Evolutionary conservation across 2,329 filamentous ascomycete genomes (phyloP).

Genomic region (Fusarium palustre): DNA sequence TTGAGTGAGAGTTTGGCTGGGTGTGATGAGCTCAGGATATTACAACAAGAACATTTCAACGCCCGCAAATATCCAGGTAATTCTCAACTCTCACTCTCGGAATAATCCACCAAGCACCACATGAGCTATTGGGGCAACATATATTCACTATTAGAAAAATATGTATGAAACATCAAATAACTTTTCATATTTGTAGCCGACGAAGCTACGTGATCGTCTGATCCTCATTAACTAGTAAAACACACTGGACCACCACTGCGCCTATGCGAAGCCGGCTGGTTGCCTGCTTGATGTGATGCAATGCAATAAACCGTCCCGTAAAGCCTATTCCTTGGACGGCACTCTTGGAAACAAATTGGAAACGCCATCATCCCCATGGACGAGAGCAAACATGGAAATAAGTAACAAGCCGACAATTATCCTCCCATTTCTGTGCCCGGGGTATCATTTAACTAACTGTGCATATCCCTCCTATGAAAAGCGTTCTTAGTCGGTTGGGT

Average conservation of each 20-base stretch:
- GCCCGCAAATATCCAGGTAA: not conserved
- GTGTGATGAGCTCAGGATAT: not conserved
- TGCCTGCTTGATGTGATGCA: conserved; percentile 14
- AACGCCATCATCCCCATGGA: conserved; percentile 27
- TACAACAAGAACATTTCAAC: not conserved
- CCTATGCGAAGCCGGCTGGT: conserved; percentile 11
- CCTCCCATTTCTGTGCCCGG: conserved; percentile 32
- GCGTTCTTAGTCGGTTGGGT: conserved; percentile 45
- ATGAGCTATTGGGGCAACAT: not conserved
- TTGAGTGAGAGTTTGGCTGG: not conserved
- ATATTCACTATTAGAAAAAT: not conserved
- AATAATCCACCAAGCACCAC: not conserved
- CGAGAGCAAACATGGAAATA: conserved; percentile 22
- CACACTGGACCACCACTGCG: conserved; percentile 1
- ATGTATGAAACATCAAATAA: conserved; percentile 14
- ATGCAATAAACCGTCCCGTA: conserved; percentile 21
- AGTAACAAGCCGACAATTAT: conserved; percentile 30
- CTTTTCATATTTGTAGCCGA: conserved; percentile 31
- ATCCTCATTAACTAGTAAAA: conserved; percentile 6
- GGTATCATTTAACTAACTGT: conserved; percentile 38
- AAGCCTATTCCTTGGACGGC: conserved; percentile 3
- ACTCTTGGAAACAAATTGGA: conserved; percentile 15
- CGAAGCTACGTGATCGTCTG: conserved; percentile 15
- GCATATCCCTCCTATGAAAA: conserved; percentile 11
- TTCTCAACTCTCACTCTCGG: not conserved